Conservation (phyloP, 768 basidiomycete genomes). For the Symmetrospora coprosmae region DNA sequence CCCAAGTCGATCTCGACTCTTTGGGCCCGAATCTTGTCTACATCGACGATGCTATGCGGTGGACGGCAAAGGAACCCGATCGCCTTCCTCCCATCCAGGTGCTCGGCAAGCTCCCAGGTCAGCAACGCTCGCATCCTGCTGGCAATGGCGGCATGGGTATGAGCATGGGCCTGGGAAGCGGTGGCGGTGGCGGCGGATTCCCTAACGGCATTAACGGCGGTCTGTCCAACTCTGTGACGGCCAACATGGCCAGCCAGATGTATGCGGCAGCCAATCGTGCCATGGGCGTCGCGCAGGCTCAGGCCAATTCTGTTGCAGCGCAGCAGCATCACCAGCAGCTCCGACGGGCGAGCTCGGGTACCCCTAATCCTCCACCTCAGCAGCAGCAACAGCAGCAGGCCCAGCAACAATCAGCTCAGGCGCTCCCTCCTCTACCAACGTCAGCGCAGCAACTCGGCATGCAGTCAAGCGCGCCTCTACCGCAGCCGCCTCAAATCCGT, state of each 20-base stretch:
- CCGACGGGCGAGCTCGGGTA: too few species aligned
- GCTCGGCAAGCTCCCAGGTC: conserved; percentile 23
- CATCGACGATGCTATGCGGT: conserved; percentile 23
- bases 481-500: conserved; percentile 12
- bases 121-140: too few species aligned
- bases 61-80: conserved; percentile 23
- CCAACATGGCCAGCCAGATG: too few species aligned
- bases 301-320: background rate
- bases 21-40: conserved; percentile 1
- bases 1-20: conserved; percentile 22
- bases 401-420: too few species aligned
- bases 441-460: background rate
- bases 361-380: background rate
- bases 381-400: background rate
- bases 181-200: background rate
- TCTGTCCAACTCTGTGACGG: too few species aligned
- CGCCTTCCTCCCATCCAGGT: conserved; percentile 16
- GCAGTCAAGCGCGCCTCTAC: background rate
- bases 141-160: too few species aligned
- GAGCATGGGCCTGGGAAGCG: too few species aligned
- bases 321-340: conserved; percentile 7
- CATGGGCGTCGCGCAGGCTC: too few species aligned
- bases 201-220: too few species aligned
- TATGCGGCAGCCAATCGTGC: too few species aligned
- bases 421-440: too few species aligned